Evolutionary conservation across 352 stramenopile genomes (phyloP), one percentile per base, ranked within the genome.

Genomic region (Globisporangium spinosum): DNA sequence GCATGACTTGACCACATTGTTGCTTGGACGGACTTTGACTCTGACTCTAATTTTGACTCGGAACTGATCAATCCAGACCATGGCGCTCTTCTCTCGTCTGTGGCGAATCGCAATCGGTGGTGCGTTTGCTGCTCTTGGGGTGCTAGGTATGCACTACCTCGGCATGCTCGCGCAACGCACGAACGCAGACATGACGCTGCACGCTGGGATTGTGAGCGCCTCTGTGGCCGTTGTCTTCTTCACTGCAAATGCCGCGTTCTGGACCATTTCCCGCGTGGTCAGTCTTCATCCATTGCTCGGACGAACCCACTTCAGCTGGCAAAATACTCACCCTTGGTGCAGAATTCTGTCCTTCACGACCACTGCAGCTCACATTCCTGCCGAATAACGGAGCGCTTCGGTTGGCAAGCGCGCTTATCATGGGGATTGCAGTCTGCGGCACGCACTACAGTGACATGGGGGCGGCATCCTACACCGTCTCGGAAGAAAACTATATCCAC

Each of bases 91-190:
- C 58, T 87, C 79, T 9, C 74, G 78, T 9, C 72, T 85, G 2
- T 78, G 73, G 58, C 70, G 73, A 9, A 89, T 87, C 62, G 66
- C 75, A 2, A 38, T 79, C 12, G 80, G 80, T 15, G 76, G 77
- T 1, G 20, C 86, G 1, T 83, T 85, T 35, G 79, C 82, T 27
- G 80, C 80, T 4, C 61, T 89, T 2, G 82, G 82, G n/a, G 80
- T 90, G 1, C 76, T 90, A 15, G 80, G 80, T 5, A 90, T 90
- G 82, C 82, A 90, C 62, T 89, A 89, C 64, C 60, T 89, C 13
- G 82, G 80, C 9, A 90, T 90, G 82, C 75, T 86, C 71, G 82
- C 77, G 1, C 79, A 89, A 64, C 80, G 79, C 63, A 72, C 74
- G 12, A 70, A 82, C 20, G 59, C 73, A 1, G 58, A 62, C 3